Base-by-base conservation (phyloP, 768 basidiomycete species). In the Tubosaeta sp. region DNA sequence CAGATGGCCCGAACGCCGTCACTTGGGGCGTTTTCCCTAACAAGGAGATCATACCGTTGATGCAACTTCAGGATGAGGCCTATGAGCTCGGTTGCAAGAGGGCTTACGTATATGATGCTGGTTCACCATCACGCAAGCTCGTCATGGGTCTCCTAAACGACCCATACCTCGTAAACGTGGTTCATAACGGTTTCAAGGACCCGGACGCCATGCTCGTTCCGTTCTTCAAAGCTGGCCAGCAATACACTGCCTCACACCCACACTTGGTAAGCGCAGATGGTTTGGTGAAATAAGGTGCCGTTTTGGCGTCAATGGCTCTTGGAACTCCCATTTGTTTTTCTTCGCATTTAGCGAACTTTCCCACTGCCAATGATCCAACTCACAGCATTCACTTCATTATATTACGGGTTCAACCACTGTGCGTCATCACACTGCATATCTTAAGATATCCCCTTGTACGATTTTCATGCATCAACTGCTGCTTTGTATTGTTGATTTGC, bases 11-110 rank as follows among this genome's bases (percentile, higher is more conserved):
- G 24, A 97, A 96, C 60, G 94, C 94, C n/a, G 93, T 97, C 16
- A 97, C 94, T 1, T 97, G 94, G 94, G 94, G 94, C 56, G 91
- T 96, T 9, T 97, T 95, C 78, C 92, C 94, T 5, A 90, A 91
- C 49, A 97, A 97, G 69, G 94, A 96, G 74, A 90, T 96, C 59
- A 73, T 95, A 42, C 93, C 40, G 53, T 45, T 43, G 47, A 59
- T 41, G 48, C 19, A 32, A 32, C n/a, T n/a, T n/a, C 54, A 91
- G 87, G 94, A 97, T 60, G 94, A 97, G 67, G 94, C 94, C 9
- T 97, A 82, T 58, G 92, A 94, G 65, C 81, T 96, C 22, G 94
- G 94, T 6, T 73, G 79, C 39, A 91, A 94, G 70, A 96, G 94
- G 94, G 89, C 91, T 13, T 78, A 82, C 56, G 68, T 93, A 48